phyloP scores from a whole-genome alignment of 495 filamentous ascomycete genomes.

The Neurospora sp. region DNA sequence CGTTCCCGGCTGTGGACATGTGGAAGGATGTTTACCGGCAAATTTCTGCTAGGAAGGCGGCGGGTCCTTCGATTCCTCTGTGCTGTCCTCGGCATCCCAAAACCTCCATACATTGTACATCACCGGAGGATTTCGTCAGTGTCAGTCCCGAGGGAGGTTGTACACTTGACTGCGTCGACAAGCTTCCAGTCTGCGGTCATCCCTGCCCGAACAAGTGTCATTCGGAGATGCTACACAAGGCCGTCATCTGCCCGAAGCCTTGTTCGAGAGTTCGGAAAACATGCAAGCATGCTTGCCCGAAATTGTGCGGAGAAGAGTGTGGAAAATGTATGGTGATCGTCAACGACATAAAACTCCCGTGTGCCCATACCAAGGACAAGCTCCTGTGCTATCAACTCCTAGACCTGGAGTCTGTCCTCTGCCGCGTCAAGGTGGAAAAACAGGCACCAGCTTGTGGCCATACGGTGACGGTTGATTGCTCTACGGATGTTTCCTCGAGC shows the following conservation, averaged over 20 bases:
- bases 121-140: conserved; percentile 51
- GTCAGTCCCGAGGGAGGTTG: conserved; percentile 68
- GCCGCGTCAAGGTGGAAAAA: conserved; percentile 28
- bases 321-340: conserved; percentile 7
- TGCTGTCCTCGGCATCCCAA: conserved; percentile 60
- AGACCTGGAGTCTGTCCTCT: conserved; percentile 14
- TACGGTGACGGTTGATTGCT: conserved; percentile 39
- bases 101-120: conserved; percentile 42
- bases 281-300: conserved; percentile 54
- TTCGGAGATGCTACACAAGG: conserved; percentile 52
- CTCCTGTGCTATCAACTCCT: conserved; percentile 41
- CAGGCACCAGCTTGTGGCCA: conserved; percentile 47
- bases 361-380: conserved; percentile 43
- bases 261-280: conserved; percentile 46
- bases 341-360: conserved; percentile 36
- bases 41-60: conserved; percentile 35
- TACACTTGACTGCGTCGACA: conserved; percentile 42
- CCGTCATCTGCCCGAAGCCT: conserved; percentile 49
- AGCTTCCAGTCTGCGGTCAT: conserved; percentile 60
- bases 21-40: conserved; percentile 57
- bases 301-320: conserved; percentile 46
- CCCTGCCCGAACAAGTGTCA: conserved; percentile 61
- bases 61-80: conserved; percentile 47
- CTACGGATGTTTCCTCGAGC: conserved; percentile 24
- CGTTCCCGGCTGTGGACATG: conserved; percentile 50